Evolutionary conservation across 163 green algal species (phyloP), one percentile per base, ranked within the genome.

Genomic region (Volvox carteri): DNA sequence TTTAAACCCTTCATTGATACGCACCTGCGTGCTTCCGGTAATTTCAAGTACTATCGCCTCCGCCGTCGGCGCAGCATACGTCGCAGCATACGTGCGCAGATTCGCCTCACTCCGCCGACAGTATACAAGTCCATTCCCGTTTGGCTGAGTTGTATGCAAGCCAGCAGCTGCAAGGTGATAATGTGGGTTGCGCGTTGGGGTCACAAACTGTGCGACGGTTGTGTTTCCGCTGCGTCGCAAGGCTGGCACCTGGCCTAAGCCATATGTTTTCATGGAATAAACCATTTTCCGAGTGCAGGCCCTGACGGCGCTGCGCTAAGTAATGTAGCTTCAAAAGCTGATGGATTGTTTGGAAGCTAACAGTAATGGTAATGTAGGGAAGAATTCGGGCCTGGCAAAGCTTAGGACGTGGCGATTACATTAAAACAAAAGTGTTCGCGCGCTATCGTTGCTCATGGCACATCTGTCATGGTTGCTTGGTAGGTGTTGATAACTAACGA

Each of bases 51-150:
- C 33, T 18, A 88, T 6, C 11, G 50, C 25, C 28, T 88, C 48
- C 28, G 83, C 83, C 48, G 42, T 74, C 16, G 83, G 83, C 6
- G 68, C 41, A 33, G 50, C 68, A 48, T 88, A 88, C 1, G 48
- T 50, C 14, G 50, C 54, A 35, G 5, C 54, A 28, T 58, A 46
- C 1, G 23, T 78, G 70, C 70, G 70, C 30, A 5, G 1, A 30
- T 30, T 52, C 33, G 16, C 21, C 33, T 7, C 8, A 77, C 11
- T 2, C 67, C 67, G 33, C 67, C 35, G 33, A 37, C 28, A 50
- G 28, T 46, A 48, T 28, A 77, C 28, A 77, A 5, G 4, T 52
- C 19, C 25, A 77, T 52, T 52, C 8, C n/a, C 67, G 37, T 12
- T 73, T 73, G 8, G 11, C 37, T 73, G 16, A 41, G n/a, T 73